A percentile compares a stretch with the other conserved stretches of the same genome.
Evolutionary conservation across 2,329 filamentous ascomycete species (phyloP).

Genomic region (Colletotrichum nymphaeae): DNA sequence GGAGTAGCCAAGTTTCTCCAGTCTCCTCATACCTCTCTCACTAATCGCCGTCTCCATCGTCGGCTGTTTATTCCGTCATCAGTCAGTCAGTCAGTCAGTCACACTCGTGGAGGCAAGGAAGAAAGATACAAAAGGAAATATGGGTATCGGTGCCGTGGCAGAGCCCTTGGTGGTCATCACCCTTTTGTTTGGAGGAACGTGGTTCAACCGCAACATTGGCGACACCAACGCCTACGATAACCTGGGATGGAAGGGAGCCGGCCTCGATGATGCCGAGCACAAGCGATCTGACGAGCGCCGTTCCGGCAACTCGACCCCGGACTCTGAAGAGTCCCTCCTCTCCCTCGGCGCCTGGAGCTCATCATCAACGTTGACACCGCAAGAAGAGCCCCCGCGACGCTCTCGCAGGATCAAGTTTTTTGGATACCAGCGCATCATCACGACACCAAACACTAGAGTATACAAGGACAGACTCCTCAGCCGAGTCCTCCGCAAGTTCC

Average conservation of each 20-base stretch:
- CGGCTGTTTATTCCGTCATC: constrained; percentile 1
- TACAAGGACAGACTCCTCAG: constrained; percentile 72
- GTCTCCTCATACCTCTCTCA: constrained; percentile 11
- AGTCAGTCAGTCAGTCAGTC: no score
- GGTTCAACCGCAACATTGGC: constrained; percentile 55
- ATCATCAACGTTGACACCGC: constrained; percentile 41
- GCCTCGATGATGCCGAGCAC: constrained; percentile 26
- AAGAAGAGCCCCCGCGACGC: constrained; percentile 44
- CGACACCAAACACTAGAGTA: constrained; percentile 70
- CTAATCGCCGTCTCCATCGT: constrained; percentile 3
- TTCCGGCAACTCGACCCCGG: constrained; percentile 33
- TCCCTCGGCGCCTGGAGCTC: constrained; percentile 37
- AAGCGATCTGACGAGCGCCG: constrained; percentile 50
- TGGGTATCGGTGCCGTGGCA: constrained; percentile 54
- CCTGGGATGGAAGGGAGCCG: constrained; percentile 32
- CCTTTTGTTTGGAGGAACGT: constrained; percentile 56
- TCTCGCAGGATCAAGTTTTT: constrained; percentile 47
- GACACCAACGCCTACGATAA: constrained; percentile 41
- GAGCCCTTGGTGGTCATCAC: constrained; percentile 56
- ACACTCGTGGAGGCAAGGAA: neutral
- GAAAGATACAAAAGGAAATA: constrained; percentile 36
- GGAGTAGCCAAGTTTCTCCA: constrained; percentile 22
- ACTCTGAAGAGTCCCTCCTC: constrained; percentile 32
- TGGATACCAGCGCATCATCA: constrained; percentile 53
- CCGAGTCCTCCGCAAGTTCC: constrained; percentile 73